phyloP scores from a whole-genome alignment of 768 basidiomycete genomes.

The Leccinum boreale region DNA sequence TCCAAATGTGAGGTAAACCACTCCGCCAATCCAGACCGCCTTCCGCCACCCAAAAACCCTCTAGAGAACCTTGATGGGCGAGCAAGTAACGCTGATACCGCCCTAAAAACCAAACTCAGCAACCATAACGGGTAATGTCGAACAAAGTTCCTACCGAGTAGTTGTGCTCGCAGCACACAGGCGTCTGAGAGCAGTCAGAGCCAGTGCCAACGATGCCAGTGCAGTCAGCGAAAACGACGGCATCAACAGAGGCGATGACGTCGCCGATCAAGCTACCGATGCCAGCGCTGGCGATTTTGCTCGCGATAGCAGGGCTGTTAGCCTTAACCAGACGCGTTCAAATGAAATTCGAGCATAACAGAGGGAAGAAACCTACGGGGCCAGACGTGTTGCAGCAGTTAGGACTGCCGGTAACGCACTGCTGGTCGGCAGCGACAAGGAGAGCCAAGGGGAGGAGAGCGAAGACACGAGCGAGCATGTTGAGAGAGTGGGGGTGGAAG shows the following conservation, averaged over 20 bases:
- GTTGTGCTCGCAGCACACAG: too few species aligned
- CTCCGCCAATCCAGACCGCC: background rate
- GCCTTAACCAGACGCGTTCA: background rate
- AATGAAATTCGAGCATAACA: background rate
- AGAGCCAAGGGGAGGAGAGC: constrained; percentile 17
- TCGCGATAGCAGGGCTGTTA: too few species aligned
- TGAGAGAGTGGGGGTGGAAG: background rate
- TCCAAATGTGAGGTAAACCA: background rate
- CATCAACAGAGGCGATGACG: background rate
- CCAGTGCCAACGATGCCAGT: too few species aligned
- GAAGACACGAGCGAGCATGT: constrained; percentile 19
- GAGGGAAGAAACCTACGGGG: background rate
- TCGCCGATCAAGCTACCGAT: background rate
- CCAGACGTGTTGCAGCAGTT: constrained; percentile 9
- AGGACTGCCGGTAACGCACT: constrained; percentile 10
- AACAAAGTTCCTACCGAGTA: too few species aligned
- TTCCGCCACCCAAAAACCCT: background rate
- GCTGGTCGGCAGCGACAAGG: constrained; percentile 7
- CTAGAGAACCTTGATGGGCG: background rate
- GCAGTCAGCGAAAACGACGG: background rate
- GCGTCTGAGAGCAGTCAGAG: too few species aligned
- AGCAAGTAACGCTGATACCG: too few species aligned
- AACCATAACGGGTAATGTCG: too few species aligned
- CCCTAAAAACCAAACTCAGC: too few species aligned
- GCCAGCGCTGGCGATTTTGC: background rate